phyloP scores from a whole-genome alignment of 805 yeast genomes.

The Metschnikowia picachoensis region DNA sequence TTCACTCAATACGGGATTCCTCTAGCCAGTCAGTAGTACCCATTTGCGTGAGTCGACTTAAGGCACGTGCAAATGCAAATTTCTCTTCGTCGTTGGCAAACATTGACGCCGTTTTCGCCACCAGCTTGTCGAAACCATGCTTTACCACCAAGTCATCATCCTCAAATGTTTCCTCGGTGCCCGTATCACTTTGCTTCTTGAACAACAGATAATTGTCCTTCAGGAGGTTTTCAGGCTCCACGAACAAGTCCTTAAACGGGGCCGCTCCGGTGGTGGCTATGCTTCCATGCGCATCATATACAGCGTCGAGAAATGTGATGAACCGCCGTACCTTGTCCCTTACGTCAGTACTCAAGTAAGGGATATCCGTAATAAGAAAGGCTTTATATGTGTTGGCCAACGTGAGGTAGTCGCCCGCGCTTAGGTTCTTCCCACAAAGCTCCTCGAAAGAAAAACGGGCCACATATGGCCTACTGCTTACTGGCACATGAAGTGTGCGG shows the following conservation, averaged over 20 bases:
- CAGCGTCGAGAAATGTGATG: conserved; percentile 93
- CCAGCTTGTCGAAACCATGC: conserved; percentile 71
- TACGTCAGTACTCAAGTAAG: conserved; percentile 70
- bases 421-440: conserved; percentile 80
- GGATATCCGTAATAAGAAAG: conserved; percentile 90
- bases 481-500: conserved; percentile 70
- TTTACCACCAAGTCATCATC: conserved; percentile 63
- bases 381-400: conserved; percentile 72
- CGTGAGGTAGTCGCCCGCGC: conserved; percentile 92
- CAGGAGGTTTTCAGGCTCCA: conserved; percentile 66
- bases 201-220: conserved; percentile 45
- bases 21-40: conserved; percentile 91
- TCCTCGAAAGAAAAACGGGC: conserved; percentile 88
- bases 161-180: conserved; percentile 39
- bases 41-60: conserved; percentile 90
- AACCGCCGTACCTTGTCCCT: conserved; percentile 87
- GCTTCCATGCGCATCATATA: conserved; percentile 85
- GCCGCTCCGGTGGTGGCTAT: conserved; percentile 88
- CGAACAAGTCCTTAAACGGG: conserved; percentile 79
- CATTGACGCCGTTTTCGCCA: conserved; percentile 68
- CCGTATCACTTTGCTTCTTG: conserved; percentile 34
- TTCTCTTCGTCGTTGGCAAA: conserved; percentile 92
- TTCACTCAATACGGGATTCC: conserved; percentile 1
- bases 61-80: conserved; percentile 94
- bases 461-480: conserved; percentile 69